Base-by-base conservation (phyloP, 140 eudicot species). In the Flaveria floridana region DNA sequence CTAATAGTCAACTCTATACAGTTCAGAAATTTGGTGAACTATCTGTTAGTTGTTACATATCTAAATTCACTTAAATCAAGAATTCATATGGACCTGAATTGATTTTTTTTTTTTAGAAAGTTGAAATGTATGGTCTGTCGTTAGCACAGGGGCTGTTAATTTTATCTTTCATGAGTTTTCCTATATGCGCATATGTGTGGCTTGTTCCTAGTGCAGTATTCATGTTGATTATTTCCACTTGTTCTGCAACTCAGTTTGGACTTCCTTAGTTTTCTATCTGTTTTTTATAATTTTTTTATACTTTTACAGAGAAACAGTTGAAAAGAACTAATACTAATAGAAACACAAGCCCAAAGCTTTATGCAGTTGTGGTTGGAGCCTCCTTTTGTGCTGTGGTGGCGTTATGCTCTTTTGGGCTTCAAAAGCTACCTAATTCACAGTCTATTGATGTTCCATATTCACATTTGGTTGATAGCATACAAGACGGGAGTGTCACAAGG, bases 401-500 rank as follows among this genome's bases (percentile, higher is more conserved):
- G 52, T 57, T 82, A 56, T 82, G 82, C 57, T 65, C 85, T 46
- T 2, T 66, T 26, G 72, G 65, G 47, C 46, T 78, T 73, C 85
- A 73, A 50, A 82, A 34, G 58, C 58, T 68, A 65, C 81, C 26
- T 10, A 58, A 30, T 46, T 66, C 79, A 57, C 59, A 68, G 18
- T 19, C 23, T 19, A 53, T 66, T n/a, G 74, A 72, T 6, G 85
- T 82, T 47, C 85, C 85, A 34, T 82, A 82, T 66, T 82, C 85
- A 1, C 42, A 63, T 15, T 59, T 82, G 42, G 59, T 82, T 77
- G 63, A 80, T 78, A 73, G 82, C 15, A 73, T 82, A 57, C 46
- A 62, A 72, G 82, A 82, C 0, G 80, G 82, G 62, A 82, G 82
- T 58, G 82, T 82, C 64, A 62, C 64, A 57, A 63, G 80, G 20